Conservation (phyloP, 2,329 filamentous ascomycete genomes). For the Neofusicoccum ribis region DNA sequence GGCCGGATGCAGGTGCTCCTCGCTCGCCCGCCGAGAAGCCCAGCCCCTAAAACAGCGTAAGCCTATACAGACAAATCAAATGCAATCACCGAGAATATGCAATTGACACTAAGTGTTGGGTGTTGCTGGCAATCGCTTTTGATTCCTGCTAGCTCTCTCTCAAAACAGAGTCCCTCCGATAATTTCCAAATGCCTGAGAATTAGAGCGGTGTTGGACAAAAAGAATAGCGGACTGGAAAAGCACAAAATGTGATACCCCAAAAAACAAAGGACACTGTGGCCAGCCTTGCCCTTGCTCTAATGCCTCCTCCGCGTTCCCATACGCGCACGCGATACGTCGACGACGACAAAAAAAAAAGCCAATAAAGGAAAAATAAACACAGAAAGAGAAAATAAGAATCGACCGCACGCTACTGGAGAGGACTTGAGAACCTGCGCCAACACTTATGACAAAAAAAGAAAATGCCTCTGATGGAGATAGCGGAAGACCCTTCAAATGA, state of each 20-base stretch:
- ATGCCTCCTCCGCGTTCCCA: slow-evolving; percentile 14
- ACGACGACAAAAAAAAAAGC: not conserved
- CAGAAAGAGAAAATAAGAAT: slow-evolving; percentile 10
- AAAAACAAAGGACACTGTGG: slow-evolving; percentile 17
- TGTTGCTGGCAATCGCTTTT: slow-evolving; percentile 11
- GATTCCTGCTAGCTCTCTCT: slow-evolving; percentile 12
- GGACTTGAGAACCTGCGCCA: slow-evolving; percentile 1
- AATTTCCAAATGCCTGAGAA: slow-evolving; percentile 18
- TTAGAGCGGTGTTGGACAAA: slow-evolving; percentile 11
- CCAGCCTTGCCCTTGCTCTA: slow-evolving; percentile 20
- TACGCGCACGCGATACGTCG: slow-evolving; percentile 10
- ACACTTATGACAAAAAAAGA: slow-evolving; percentile 7
- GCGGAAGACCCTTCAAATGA: slow-evolving; percentile 11
- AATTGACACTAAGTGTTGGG: not conserved
- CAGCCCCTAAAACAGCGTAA: not conserved
- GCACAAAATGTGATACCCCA: slow-evolving; percentile 12
- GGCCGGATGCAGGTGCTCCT: not conserved
- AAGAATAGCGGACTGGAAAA: not conserved
- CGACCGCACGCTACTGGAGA: slow-evolving; percentile 3
- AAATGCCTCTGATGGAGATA: slow-evolving; percentile 3
- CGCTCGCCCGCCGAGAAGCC: not conserved
- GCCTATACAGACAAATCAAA: not conserved
- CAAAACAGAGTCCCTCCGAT: slow-evolving; percentile 5
- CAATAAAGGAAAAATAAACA: slow-evolving; percentile 1
- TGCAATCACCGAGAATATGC: not conserved